These are phyloP conservation scores for Fusarium azukiicola DNA, from an alignment of 2,329 filamentous ascomycete genomes.

Conservation along the genomic window DNA sequence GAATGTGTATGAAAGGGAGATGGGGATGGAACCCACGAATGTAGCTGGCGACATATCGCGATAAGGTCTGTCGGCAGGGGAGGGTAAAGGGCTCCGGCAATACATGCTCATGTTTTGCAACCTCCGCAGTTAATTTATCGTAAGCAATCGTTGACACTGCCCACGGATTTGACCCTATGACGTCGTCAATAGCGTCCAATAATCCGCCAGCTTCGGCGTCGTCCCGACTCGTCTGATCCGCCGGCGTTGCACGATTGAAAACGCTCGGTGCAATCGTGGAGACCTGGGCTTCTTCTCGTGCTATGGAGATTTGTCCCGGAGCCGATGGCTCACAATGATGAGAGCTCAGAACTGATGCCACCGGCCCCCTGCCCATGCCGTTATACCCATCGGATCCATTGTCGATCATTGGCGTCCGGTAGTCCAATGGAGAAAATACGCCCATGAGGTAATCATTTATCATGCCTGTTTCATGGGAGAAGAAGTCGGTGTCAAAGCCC, in stretches of 20 bases:
- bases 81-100: neutral
- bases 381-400: neutral
- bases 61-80: neutral
- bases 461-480: constrained; percentile 19
- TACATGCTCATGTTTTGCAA: neutral
- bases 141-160: constrained; percentile 1
- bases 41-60: constrained; percentile 10
- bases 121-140: neutral
- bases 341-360: neutral
- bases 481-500: constrained; percentile 4
- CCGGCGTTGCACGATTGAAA: neutral
- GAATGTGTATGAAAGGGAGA: constrained; percentile 8
- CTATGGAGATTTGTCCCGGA: neutral
- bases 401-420: constrained; percentile 9
- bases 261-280: neutral
- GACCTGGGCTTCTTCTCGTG: neutral
- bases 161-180: constrained; percentile 8
- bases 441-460: constrained; percentile 12
- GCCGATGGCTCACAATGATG: neutral
- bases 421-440: neutral
- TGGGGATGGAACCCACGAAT: constrained; percentile 12
- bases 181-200: neutral
- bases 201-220: neutral
- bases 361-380: neutral
- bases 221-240: neutral